Percentiles rank a stretch among this genome's conserved stretches.
Evolutionary conservation across 352 stramenopile genomes (phyloP).

Genomic region (Stramenopiles sp.): DNA sequence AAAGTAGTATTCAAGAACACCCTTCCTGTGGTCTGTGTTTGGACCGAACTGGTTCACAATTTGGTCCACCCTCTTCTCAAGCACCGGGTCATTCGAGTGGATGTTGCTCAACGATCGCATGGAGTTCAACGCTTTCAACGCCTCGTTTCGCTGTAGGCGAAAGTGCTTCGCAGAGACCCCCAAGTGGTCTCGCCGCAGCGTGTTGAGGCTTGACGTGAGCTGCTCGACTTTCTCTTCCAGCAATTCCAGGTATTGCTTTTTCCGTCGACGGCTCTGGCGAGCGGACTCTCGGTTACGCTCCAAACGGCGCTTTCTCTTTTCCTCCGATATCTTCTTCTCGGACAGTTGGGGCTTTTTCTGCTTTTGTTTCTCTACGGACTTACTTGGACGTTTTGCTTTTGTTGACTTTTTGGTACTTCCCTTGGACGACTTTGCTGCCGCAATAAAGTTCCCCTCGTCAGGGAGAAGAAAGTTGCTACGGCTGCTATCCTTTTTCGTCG

Average conservation of each 20-base stretch:
- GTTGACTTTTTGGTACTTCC: too few relatives aligned
- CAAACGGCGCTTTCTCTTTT: too few relatives aligned
- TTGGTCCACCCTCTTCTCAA: slow-evolving; percentile 45
- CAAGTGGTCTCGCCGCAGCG: slow-evolving; percentile 44
- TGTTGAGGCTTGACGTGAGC: slow-evolving; percentile 56
- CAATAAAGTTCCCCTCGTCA: too few relatives aligned
- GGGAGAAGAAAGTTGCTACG: too few relatives aligned
- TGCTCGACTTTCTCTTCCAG: slow-evolving; percentile 63
- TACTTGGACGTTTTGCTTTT: too few relatives aligned
- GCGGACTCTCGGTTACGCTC: slow-evolving; percentile 64
- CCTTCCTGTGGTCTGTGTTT: slow-evolving; percentile 55
- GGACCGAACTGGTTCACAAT: slow-evolving; percentile 54
- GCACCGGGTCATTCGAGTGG: too few relatives aligned
- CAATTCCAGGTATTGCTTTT: slow-evolving; percentile 64
- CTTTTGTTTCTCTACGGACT: too few relatives aligned
- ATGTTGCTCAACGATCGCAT: slow-evolving; percentile 41
- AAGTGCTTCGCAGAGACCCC: slow-evolving; percentile 43
- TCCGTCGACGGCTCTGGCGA: slow-evolving; percentile 53
- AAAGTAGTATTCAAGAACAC: slow-evolving; percentile 66
- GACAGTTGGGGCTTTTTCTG: too few relatives aligned
- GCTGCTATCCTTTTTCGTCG: too few relatives aligned
- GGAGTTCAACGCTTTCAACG: slow-evolving; percentile 44
- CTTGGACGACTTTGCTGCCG: too few relatives aligned
- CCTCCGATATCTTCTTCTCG: too few relatives aligned
- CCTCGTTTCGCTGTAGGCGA: too few relatives aligned